These are phyloP conservation scores for Penicillium manginii DNA, from an alignment of 495 filamentous ascomycete species.

Conservation along the genomic window DNA sequence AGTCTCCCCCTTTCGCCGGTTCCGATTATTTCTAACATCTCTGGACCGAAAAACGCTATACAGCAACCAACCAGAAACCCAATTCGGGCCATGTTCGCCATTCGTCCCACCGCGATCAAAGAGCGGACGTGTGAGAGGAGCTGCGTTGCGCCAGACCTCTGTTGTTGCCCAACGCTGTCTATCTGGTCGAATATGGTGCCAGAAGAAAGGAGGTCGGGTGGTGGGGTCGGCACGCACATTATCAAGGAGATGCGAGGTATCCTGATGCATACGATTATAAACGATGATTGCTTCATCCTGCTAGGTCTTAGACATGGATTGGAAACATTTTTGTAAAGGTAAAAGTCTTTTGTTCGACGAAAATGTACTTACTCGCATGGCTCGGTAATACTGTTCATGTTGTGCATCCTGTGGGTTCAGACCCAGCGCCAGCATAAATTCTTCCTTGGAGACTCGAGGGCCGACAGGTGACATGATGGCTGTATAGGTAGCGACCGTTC, in stretches of 20 bases:
- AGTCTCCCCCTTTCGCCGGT: conserved; percentile 44
- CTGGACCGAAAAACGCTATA: conserved; percentile 63
- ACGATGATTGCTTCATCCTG: conserved; percentile 53
- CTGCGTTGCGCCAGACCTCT: conserved; percentile 43
- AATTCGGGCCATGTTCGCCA: conserved; percentile 56
- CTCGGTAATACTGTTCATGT: conserved; percentile 48
- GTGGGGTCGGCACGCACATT: conserved; percentile 37
- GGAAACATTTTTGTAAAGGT: background rate
- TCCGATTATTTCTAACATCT: conserved; percentile 58
- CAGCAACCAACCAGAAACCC: conserved; percentile 61
- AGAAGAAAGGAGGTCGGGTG: conserved; percentile 48
- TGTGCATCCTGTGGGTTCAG: conserved; percentile 44
- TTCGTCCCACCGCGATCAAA: conserved; percentile 45
- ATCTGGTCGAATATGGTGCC: conserved; percentile 50
- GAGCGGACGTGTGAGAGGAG: conserved; percentile 37
- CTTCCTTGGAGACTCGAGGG: conserved; percentile 51
- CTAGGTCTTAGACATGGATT: background rate
- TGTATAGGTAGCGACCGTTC: background rate
- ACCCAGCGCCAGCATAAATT: conserved; percentile 48
- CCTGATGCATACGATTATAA: conserved; percentile 48
- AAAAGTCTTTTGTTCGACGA: background rate
- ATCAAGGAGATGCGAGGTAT: conserved; percentile 45
- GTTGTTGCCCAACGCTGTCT: conserved; percentile 45
- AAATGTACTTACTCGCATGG: conserved; percentile 44
- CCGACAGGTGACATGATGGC: conserved; percentile 37